phyloP scores from a whole-genome alignment of 2,329 filamentous ascomycete species.

The Diaporthe ilicicola region DNA sequence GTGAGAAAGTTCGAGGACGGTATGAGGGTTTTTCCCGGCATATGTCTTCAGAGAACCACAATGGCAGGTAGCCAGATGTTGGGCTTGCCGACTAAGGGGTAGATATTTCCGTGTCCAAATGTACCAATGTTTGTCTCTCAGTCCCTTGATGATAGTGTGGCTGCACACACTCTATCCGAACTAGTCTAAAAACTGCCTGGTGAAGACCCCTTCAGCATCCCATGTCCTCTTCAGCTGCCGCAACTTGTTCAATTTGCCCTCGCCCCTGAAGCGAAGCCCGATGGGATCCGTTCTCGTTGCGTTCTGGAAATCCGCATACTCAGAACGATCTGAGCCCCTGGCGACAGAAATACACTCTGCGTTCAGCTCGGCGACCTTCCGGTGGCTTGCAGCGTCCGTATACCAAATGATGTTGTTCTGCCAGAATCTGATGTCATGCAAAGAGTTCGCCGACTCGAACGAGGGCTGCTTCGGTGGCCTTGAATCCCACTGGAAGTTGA shows the following conservation, averaged over 20 bases:
- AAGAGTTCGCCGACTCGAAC: constrained; percentile 35
- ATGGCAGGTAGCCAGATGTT: not conserved
- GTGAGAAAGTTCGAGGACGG: not conserved
- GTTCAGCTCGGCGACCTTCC: constrained; percentile 34
- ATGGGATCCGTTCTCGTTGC: constrained; percentile 33
- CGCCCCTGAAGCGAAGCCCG: constrained; percentile 35
- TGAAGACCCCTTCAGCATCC: constrained; percentile 39
- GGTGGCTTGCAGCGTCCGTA: constrained; percentile 32
- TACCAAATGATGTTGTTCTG: constrained; percentile 38
- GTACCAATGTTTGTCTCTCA: too few relatives aligned
- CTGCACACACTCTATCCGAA: not conserved
- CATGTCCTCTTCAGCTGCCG: constrained; percentile 14
- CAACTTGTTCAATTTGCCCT: constrained; percentile 24
- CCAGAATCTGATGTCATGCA: constrained; percentile 36
- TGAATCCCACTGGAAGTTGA: constrained; percentile 37
- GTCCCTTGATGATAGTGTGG: too few relatives aligned
- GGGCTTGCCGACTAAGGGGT: not conserved
- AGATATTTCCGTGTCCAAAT: too few relatives aligned
- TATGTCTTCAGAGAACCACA: not conserved
- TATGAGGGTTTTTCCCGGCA: not conserved
- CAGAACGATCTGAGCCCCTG: constrained; percentile 27
- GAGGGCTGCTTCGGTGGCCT: constrained; percentile 28
- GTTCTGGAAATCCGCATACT: constrained; percentile 35
- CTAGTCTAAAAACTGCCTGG: constrained; percentile 20
- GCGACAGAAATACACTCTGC: constrained; percentile 31